Conservation (phyloP, 768 basidiomycete genomes). For the Naganishia vaughanmartiniae region DNA sequence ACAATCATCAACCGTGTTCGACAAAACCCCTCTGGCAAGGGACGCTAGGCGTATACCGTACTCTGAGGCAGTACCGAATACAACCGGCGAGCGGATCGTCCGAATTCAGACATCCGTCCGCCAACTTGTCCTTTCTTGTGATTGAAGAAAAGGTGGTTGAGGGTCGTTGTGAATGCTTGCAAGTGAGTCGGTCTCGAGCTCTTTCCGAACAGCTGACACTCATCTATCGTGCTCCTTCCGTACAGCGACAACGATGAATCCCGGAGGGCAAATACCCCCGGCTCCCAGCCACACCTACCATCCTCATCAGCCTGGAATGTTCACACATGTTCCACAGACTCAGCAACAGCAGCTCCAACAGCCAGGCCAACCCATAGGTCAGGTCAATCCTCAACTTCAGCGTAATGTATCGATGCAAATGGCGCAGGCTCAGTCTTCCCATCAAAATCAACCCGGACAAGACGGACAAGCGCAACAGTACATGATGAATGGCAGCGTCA, state of each 20-base stretch:
- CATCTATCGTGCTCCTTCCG: neutral
- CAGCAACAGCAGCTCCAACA: slow-evolving; percentile 3
- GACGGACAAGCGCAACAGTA: slow-evolving; percentile 1
- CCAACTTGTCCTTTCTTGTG: neutral
- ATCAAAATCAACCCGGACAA: neutral
- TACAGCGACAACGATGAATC: neutral
- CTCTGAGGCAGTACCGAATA: neutral
- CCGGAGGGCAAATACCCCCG: slow-evolving; percentile 1
- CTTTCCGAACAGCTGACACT: neutral
- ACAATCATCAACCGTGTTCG: neutral
- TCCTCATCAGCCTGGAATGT: slow-evolving; percentile 9
- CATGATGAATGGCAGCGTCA: neutral
- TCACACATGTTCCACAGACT: neutral
- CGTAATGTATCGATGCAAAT: neutral
- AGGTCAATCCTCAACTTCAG: neutral
- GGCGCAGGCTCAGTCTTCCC: neutral
- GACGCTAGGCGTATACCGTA: neutral
- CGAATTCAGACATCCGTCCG: neutral
- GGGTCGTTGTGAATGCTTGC: slow-evolving; percentile 18
- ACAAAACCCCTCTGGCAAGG: neutral
- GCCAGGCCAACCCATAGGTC: neutral
- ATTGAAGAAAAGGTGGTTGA: neutral
- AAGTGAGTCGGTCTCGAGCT: neutral
- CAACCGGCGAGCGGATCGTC: neutral
- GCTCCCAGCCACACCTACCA: slow-evolving; percentile 6